Percentiles rank a stretch among this genome's conserved stretches.
These are phyloP conservation scores for Coffea canephora DNA, from an alignment of 257 asterid genomes.

Conservation along the genomic window DNA sequence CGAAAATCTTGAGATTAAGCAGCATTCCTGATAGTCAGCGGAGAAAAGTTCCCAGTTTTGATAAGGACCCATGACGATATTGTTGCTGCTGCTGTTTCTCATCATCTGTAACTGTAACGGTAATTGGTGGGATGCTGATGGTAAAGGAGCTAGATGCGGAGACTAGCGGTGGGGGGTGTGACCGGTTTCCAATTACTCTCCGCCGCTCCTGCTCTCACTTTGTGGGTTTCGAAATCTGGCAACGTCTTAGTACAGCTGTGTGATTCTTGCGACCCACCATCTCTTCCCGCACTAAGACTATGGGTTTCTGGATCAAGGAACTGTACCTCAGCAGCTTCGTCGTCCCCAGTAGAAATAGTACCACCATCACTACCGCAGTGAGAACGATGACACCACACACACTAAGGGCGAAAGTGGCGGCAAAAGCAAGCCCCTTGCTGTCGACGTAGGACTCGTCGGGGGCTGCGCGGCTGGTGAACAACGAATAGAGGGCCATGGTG, in stretches of 20 bases:
- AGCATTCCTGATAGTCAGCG: conserved; percentile 62
- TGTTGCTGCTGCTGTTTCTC: neutral
- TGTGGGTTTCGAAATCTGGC: neutral
- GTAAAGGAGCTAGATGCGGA: neutral
- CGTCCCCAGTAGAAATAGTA: neutral
- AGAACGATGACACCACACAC: neutral
- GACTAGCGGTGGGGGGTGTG: neutral
- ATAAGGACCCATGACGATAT: conserved; percentile 35
- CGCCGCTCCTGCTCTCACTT: too few species aligned
- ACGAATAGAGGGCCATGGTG: neutral
- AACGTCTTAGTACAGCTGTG: neutral
- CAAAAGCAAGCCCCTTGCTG: neutral
- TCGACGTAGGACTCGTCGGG: conserved; percentile 5
- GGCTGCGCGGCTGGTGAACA: conserved; percentile 2
- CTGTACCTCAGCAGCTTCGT: neutral
- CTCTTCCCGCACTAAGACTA: neutral
- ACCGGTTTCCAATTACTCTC: neutral
- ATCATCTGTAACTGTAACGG: neutral
- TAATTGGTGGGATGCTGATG: neutral
- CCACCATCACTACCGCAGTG: neutral
- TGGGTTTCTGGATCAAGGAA: neutral
- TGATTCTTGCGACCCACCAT: neutral
- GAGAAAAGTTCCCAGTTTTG: conserved; percentile 60
- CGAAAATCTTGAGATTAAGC: conserved; percentile 43
- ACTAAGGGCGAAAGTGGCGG: neutral